Evolutionary conservation across 2,329 filamentous ascomycete species (phyloP).

Genomic region (Mycosphaerelloides madeirae): DNA sequence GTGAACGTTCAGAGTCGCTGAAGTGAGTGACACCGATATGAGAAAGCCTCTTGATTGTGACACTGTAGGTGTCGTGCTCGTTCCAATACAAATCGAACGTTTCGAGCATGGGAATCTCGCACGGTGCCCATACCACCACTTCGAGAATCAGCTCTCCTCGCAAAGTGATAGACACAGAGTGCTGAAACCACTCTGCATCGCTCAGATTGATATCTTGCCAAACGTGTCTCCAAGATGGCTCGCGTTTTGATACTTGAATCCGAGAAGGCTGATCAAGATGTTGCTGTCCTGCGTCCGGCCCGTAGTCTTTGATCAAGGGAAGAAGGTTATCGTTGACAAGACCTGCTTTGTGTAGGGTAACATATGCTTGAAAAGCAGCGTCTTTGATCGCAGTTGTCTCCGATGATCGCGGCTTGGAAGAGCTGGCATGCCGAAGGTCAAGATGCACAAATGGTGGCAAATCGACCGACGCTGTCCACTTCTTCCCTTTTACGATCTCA

Average conservation of each 20-base stretch:
- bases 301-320: constrained; percentile 47
- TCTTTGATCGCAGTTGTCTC: constrained; percentile 69
- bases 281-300: constrained; percentile 15
- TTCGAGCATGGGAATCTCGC: not conserved
- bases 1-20: not conserved
- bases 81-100: constrained; percentile 26
- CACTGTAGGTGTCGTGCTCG: constrained; percentile 13
- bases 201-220: not conserved
- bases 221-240: constrained; percentile 10
- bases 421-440: constrained; percentile 51
- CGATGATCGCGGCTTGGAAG: constrained; percentile 59
- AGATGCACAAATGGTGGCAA: constrained; percentile 68
- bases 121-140: constrained; percentile 22
- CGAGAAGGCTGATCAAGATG: constrained; percentile 26
- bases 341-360: constrained; percentile 62
- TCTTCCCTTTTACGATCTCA: constrained; percentile 33
- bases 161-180: constrained; percentile 5
- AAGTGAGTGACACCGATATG: not conserved
- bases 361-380: constrained; percentile 76
- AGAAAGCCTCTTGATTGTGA: constrained; percentile 5
- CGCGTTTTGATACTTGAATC: constrained; percentile 16
- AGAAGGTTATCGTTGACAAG: constrained; percentile 75
- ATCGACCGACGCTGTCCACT: constrained; percentile 57
- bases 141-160: constrained; percentile 1
- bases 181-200: constrained; percentile 5